Evolutionary conservation across 2,329 filamentous ascomycete species (phyloP), one percentile per base, ranked within the genome.

Genomic region (Aspergillus piperis): DNA sequence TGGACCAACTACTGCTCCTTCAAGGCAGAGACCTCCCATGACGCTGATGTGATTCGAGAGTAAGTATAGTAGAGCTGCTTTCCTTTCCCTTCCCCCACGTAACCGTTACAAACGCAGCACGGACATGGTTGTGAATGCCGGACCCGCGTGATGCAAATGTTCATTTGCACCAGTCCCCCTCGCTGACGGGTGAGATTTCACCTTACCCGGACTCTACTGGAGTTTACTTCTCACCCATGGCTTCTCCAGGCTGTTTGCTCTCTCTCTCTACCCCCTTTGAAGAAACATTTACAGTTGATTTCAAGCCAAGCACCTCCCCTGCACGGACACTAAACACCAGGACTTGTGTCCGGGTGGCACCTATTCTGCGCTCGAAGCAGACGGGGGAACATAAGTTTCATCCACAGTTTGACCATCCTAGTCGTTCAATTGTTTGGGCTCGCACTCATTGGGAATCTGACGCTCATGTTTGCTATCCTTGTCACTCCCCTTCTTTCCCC

Each of bases 1-100:
- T 99, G 95, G 95, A 90, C 92, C 56, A 93, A 96, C 72, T 99
- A 97, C 81, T 98, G 94, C 82, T 86, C 88, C 71, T 98, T 98
- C 86, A 98, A 98, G 78, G 92, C 95, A 81, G 92, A 98, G 76
- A 98, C 95, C 60, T 95, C 91, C 69, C 95, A 99, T 80, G 92
- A 96, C 75, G 86, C 91, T 71, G 91, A 96, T 75, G 85, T 96
- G 78, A 96, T 97, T 82, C 89, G 95, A 96, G 95, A 98, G 95
- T 99, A 96, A 98, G 95, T 98, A 85, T 82, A 79, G 75, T 78
- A 80, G 81, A 82, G 83, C 75, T 77, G 74, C 74, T 88, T 88
- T 88, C 61, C 58, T 55, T 62, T 61, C 83, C 83, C 32, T 84
- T 83, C 84, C 87, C 88, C 85, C 74, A 36, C 32, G 74, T 80